phyloP scores from a whole-genome alignment of 768 basidiomycete genomes.

The Trametopsis cervina region DNA sequence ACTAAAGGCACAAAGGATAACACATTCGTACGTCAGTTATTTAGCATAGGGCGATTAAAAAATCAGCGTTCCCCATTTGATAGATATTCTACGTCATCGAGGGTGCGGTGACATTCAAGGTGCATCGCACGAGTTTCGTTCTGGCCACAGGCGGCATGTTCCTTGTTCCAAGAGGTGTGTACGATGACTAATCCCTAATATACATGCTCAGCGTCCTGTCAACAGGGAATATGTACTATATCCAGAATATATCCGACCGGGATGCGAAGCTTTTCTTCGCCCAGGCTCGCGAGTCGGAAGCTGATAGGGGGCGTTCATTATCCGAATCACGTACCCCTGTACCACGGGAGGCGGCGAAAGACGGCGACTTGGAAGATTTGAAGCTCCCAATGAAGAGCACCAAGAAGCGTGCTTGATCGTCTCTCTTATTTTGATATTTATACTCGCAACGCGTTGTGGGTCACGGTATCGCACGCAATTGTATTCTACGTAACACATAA shows the following conservation, averaged over 20 bases:
- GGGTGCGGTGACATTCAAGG: constrained; percentile 81
- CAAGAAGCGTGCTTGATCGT: neutral
- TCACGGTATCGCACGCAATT: too few species aligned
- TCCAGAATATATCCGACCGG: constrained; percentile 79
- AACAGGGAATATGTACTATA: constrained; percentile 83
- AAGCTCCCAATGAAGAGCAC: neutral
- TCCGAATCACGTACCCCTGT: neutral
- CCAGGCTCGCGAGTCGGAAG: constrained; percentile 57
- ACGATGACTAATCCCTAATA: neutral
- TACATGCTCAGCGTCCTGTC: neutral
- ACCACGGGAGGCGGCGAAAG: neutral
- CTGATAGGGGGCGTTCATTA: neutral
- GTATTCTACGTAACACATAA: too few species aligned
- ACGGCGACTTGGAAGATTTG: neutral
- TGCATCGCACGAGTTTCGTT: constrained; percentile 74
- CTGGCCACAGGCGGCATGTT: constrained; percentile 83
- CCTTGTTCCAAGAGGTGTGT: constrained; percentile 78
- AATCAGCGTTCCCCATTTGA: neutral
- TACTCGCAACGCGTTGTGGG: too few species aligned
- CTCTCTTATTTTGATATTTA: too few species aligned
- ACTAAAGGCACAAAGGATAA: constrained; percentile 90
- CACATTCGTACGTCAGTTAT: constrained; percentile 60
- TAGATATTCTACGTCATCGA: constrained; percentile 78
- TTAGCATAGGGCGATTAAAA: neutral
- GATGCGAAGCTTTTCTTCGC: constrained; percentile 87